Conservation (phyloP, 2,329 filamentous ascomycete genomes). For the Aspergillus sp. region DNA sequence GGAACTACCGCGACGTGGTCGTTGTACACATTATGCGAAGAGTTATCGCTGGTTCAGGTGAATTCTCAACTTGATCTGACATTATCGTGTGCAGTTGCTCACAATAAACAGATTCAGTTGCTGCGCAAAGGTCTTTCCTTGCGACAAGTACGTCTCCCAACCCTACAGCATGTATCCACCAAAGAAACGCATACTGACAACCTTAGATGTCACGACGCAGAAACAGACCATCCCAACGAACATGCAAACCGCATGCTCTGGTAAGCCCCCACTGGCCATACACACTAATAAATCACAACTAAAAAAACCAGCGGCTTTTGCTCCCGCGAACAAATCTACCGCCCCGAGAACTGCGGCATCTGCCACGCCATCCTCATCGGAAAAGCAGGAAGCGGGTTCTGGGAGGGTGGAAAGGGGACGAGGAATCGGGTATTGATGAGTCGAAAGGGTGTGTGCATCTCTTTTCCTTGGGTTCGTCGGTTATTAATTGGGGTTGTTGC, state of each 20-base stretch:
- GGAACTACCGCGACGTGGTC: conserved; percentile 47
- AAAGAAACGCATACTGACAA: conserved; percentile 1
- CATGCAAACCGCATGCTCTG: conserved; percentile 82
- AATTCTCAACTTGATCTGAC: conserved; percentile 2
- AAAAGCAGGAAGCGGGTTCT: conserved; percentile 63
- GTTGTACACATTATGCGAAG: conserved; percentile 50
- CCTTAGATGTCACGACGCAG: conserved; percentile 63
- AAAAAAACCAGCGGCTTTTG: conserved; percentile 54
- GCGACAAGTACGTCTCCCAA: conserved; percentile 41
- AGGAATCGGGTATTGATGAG: conserved; percentile 65
- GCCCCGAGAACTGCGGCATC: conserved; percentile 66
- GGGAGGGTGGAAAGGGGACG: conserved; percentile 83
- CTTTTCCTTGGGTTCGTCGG: not conserved
- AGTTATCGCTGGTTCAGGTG: conserved; percentile 52
- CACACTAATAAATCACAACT: not conserved
- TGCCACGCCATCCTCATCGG: conserved; percentile 66
- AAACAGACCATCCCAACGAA: conserved; percentile 66
- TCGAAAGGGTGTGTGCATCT: conserved; percentile 48
- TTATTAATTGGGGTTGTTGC: conserved; percentile 8
- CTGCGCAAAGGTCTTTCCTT: conserved; percentile 51
- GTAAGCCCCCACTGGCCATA: conserved; percentile 23
- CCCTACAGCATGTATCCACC: no score
- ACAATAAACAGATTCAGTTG: conserved; percentile 44
- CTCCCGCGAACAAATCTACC: conserved; percentile 72
- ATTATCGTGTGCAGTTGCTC: conserved; percentile 4